phyloP scores from a whole-genome alignment of 257 asterid genomes.

The Ehretia macrophylla region DNA sequence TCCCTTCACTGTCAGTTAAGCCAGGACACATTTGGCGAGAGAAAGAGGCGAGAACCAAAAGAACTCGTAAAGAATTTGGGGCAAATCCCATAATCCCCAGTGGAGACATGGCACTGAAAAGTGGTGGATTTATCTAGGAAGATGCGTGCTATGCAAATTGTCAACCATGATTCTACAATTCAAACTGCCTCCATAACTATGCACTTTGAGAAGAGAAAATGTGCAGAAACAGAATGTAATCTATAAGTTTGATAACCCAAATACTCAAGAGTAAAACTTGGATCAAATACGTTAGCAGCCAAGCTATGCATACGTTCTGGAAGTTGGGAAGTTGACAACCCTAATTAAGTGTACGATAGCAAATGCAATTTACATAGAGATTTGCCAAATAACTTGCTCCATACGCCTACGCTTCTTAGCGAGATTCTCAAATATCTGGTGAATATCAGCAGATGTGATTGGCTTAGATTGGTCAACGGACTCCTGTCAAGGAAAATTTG shows the following conservation, averaged over 20 bases:
- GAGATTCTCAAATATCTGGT: slow-evolving; percentile 69
- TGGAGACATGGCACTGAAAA: no score
- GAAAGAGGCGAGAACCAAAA: no score
- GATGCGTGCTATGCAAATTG: no score
- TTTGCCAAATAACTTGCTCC: slow-evolving; percentile 18
- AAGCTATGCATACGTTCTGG: background rate
- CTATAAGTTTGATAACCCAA: background rate
- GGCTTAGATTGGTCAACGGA: slow-evolving; percentile 58
- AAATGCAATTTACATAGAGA: no score
- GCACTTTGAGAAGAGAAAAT: background rate
- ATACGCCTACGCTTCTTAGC: slow-evolving; percentile 62
- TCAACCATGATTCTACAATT: no score
- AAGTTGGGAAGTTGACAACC: no score
- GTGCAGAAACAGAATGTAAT: background rate
- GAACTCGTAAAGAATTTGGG: no score
- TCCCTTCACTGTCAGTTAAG: no score
- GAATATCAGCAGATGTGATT: slow-evolving; percentile 62
- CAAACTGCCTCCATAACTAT: background rate
- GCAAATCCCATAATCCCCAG: no score
- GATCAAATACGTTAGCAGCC: background rate
- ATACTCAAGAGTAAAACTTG: background rate
- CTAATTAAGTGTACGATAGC: no score
- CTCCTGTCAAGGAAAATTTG: slow-evolving; percentile 35
- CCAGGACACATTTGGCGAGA: no score
- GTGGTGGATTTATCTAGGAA: no score